Base-by-base conservation (phyloP, 2,329 filamentous ascomycete genomes). In the Cercospora zeae-maydis region DNA sequence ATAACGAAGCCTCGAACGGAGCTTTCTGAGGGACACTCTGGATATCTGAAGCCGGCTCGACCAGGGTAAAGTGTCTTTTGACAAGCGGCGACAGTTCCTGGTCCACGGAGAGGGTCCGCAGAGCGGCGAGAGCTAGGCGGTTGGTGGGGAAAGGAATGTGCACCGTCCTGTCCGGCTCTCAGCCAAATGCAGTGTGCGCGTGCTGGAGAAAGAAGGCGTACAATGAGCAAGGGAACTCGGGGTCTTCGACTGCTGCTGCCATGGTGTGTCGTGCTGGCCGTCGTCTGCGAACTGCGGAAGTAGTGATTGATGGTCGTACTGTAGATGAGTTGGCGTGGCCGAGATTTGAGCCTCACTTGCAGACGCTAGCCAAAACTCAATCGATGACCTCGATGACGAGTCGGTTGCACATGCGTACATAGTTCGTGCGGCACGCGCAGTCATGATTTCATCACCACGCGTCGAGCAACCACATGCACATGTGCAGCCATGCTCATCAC, bases 51-150 rank as follows among this genome's bases (percentile, higher is more conserved):
- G 64, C 21, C 19, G 61, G 42, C 13, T 63, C 58, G 30, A 72
- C 77, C 55, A 92, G 80, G 42, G 83, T 81, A 67, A 97, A 88
- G 1, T 83, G 81, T 62, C 93, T 87, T 51, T 82, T 84, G 60
- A 98, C 93, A 10, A 95, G 84, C 13, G 90, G 86, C 1, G 93
- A 98, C 55, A 98, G 84, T 75, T 99, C 95, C 65, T 88, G 84
- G 78, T 99, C 95, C 70, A 98, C 93, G 63, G 88, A 82, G 47
- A 98, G 83, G 39, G 92, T 86, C 70, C 85, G 84, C 36, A 91
- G 83, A 47, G 93, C 92, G 53, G 89, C 86, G 52, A 82, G 83
- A 58, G 93, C 92, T 52, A 97, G 86, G 66, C 91, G 88, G 36
- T 87, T 76, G 42, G 88, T 90, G 19, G 93, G 93, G 74, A 98